These are phyloP conservation scores for Cinnamomum chago DNA, from an alignment of 164 flowering plant species.

Conservation along the genomic window DNA sequence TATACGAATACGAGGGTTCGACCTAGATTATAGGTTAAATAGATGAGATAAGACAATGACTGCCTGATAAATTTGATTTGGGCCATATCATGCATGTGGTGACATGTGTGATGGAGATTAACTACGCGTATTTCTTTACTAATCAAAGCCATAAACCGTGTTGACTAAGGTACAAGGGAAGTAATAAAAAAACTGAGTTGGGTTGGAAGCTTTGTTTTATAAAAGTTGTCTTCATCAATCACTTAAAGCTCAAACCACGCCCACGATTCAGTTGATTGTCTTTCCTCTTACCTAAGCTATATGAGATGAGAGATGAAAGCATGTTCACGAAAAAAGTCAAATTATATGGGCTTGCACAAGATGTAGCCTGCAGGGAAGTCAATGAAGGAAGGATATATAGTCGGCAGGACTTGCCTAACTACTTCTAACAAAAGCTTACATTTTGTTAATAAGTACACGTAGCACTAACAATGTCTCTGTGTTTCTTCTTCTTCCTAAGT, in stretches of 20 bases:
- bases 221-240: not conserved
- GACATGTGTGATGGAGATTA: too few species aligned
- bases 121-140: too few species aligned
- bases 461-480: not conserved
- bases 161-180: too few species aligned
- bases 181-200: too few species aligned
- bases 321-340: slow-evolving; percentile 3
- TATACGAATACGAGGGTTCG: too few species aligned
- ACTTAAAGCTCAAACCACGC: slow-evolving; percentile 4
- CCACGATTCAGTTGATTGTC: not conserved
- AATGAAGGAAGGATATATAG: not conserved
- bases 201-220: too few species aligned
- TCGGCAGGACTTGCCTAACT: slow-evolving; percentile 1
- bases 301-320: not conserved
- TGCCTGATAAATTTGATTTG: too few species aligned
- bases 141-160: too few species aligned
- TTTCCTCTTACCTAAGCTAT: not conserved
- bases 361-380: not conserved
- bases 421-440: not conserved
- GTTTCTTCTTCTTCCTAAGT: not conserved
- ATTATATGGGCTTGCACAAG: not conserved
- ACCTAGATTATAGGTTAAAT: too few species aligned
- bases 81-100: too few species aligned
- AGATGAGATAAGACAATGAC: too few species aligned
- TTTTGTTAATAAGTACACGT: not conserved